Conservation (phyloP, 1,284 basidiomycete genomes). For the Tilletia caries region DNA sequence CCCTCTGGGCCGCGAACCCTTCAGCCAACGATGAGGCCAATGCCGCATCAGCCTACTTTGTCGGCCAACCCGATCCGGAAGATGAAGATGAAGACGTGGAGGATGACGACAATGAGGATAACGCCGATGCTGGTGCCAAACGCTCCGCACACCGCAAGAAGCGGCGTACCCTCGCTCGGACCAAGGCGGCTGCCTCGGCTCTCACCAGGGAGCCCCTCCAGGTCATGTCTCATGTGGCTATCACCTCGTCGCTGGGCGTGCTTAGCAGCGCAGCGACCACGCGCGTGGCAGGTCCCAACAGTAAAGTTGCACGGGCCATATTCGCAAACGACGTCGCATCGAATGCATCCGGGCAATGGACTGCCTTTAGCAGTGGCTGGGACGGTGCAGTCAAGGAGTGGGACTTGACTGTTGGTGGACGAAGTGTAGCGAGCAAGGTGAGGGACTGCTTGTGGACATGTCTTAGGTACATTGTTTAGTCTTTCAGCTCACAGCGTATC, state of each 20-base stretch:
- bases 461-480: no score
- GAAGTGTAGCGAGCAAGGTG: constrained; percentile 19
- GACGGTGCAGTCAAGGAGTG: constrained; percentile 44
- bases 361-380: constrained; percentile 38
- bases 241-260: constrained; percentile 15
- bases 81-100: constrained; percentile 10
- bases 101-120: constrained; percentile 22
- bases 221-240: constrained; percentile 23
- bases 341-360: neutral
- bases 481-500: neutral
- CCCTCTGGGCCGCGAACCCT: constrained; percentile 36
- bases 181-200: constrained; percentile 4
- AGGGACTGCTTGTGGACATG: no score
- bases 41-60: neutral
- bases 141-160: constrained; percentile 12
- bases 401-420: constrained; percentile 36
- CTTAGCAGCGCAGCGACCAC: constrained; percentile 17
- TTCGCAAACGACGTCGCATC: constrained; percentile 20
- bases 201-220: constrained; percentile 3
- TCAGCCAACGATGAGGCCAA: neutral
- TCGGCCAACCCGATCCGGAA: constrained; percentile 5
- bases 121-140: constrained; percentile 4
- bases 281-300: constrained; percentile 29
- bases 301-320: constrained; percentile 30
- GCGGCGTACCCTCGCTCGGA: constrained; percentile 8